Evolutionary conservation across 2,329 filamentous ascomycete genomes (phyloP).

Genomic region (Paracoccidioides brasiliensis): DNA sequence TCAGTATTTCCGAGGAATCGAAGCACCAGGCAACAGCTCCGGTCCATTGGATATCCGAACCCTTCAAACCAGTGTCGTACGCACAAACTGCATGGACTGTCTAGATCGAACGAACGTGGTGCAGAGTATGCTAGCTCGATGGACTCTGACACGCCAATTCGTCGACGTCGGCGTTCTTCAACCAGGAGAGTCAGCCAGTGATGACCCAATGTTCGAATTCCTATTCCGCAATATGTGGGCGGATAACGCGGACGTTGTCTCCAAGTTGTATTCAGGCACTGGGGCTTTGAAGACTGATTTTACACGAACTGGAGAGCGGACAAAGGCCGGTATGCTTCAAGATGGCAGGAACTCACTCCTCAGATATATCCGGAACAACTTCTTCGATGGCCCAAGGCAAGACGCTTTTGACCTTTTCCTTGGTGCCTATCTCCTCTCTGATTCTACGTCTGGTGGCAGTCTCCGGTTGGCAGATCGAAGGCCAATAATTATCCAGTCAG

Average conservation of each 20-base stretch:
- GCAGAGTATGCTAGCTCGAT: slow-evolving; percentile 89
- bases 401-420: slow-evolving; percentile 93
- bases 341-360: slow-evolving; percentile 81
- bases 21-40: slow-evolving; percentile 59
- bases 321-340: slow-evolving; percentile 69
- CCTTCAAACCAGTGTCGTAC: slow-evolving; percentile 76
- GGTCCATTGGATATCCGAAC: slow-evolving; percentile 67
- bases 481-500: slow-evolving; percentile 78
- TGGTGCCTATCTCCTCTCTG: slow-evolving; percentile 66
- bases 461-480: slow-evolving; percentile 73
- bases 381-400: slow-evolving; percentile 81
- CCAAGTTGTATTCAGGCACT: slow-evolving; percentile 83
- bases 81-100: slow-evolving; percentile 99
- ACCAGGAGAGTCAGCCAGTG: slow-evolving; percentile 63
- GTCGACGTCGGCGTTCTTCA: slow-evolving; percentile 68
- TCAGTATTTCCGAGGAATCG: slow-evolving; percentile 84
- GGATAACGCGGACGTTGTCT: slow-evolving; percentile 94
- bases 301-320: slow-evolving; percentile 83
- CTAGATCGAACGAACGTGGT: slow-evolving; percentile 96
- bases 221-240: slow-evolving; percentile 97
- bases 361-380: slow-evolving; percentile 88
- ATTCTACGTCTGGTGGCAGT: slow-evolving; percentile 50
- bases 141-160: slow-evolving; percentile 78
- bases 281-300: slow-evolving; percentile 97
- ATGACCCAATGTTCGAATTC: slow-evolving; percentile 70